Evolutionary conservation across 2,329 filamentous ascomycete genomes (phyloP), one percentile per base, ranked within the genome.

Genomic region (Juglanconis sp.): DNA sequence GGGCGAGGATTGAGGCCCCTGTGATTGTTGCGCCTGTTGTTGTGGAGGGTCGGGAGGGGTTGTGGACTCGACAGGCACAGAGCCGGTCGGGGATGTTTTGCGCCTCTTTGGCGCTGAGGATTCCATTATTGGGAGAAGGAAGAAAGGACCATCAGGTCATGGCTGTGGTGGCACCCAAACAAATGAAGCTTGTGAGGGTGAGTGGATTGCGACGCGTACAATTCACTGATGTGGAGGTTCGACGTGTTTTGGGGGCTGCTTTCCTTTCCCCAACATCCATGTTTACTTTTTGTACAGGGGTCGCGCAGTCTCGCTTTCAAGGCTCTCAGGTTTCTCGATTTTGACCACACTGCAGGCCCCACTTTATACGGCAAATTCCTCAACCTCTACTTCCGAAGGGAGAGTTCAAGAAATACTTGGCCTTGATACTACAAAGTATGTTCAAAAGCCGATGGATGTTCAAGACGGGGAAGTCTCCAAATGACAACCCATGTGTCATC

Each of bases 41-140:
- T 53, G 30, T 17, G 65, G 67, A 53, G 65, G 66, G 59, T 67
- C 68, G 55, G 66, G 67, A 52, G 73, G 73, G 59, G 73, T 76
- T 60, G 74, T 75, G 40, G 74, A 74, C 66, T 73, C 73, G 68
- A 71, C 71, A 54, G 76, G 68, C 53, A 79, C 68, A 7, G 77
- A 77, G 31, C 76, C 78, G 30, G 77, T 79, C 17, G 85, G 82
- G 62, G 85, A 87, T 30, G 79, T 86, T 69, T 86, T 87, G 68
- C 86, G 82, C 69, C 86, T 79, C 72, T 90, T 90, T 5, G 84
- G 77, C 51, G 86, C 82, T 32, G 86, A 84, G 58, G 79, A 76
- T 64, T 85, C 82, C 80, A 83, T 82, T 63, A 62, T 60, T 59
- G 34, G 24, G 44, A 59, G 36, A 48, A 49, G 57, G 59, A 10